phyloP scores from a whole-genome alignment of 2,329 filamentous ascomycete genomes.

The Ophiosphaerella herpotricha region DNA sequence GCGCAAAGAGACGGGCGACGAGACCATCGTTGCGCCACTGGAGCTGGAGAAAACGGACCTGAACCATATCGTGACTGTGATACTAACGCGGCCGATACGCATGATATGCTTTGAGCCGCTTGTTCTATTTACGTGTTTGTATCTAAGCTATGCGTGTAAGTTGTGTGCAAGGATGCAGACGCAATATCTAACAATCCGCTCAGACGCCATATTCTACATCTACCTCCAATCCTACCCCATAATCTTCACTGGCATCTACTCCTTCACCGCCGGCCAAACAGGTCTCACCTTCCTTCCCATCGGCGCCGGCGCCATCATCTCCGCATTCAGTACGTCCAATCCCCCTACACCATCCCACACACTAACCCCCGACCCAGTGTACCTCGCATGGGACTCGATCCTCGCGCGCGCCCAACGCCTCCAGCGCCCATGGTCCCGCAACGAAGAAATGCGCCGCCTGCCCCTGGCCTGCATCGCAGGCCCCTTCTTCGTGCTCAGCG shows the following conservation, averaged over 20 bases:
- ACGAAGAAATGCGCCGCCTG: constrained; percentile 70
- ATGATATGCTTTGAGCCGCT: constrained; percentile 79
- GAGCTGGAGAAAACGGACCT: constrained; percentile 66
- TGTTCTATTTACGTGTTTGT: constrained; percentile 72
- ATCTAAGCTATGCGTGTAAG: constrained; percentile 65
- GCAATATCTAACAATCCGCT: background rate
- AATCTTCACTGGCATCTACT: constrained; percentile 68
- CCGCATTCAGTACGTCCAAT: constrained; percentile 48
- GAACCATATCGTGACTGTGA: constrained; percentile 67
- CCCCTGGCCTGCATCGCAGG: constrained; percentile 74
- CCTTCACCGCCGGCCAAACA: constrained; percentile 65
- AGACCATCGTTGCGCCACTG: constrained; percentile 61
- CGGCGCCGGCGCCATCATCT: constrained; percentile 64
- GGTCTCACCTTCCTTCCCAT: constrained; percentile 73
- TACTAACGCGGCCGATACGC: constrained; percentile 70
- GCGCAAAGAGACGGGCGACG: constrained; percentile 59
- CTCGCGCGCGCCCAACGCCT: constrained; percentile 57
- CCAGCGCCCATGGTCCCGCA: constrained; percentile 61
- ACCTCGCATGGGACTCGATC: constrained; percentile 67
- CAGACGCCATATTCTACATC: constrained; percentile 66
- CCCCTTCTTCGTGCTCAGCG: constrained; percentile 56
- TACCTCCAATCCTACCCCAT: constrained; percentile 74
- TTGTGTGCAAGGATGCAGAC: background rate
- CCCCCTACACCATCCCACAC: no score
- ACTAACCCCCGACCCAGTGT: constrained; percentile 46